phyloP scores from a whole-genome alignment of 495 filamentous ascomycete species.

The Aspergillus bertholletiae region DNA sequence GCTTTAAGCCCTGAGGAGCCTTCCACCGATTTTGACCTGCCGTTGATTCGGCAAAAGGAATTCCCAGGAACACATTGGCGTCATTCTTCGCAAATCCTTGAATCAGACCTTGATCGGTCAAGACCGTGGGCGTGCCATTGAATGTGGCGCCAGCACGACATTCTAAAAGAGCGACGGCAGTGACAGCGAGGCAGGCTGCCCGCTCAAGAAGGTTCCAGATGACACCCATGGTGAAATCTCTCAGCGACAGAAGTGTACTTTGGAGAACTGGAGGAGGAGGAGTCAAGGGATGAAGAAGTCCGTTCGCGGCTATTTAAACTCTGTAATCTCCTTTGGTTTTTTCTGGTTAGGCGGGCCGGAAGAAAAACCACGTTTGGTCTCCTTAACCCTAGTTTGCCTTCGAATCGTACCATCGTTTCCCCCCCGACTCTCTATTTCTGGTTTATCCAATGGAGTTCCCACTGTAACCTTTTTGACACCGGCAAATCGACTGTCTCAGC shows the following conservation, averaged over 20 bases:
- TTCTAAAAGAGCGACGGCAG: slow-evolving; percentile 7
- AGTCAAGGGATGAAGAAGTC: not conserved
- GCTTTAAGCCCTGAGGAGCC: slow-evolving; percentile 14
- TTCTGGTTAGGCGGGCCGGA: too few relatives aligned
- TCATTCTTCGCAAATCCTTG: slow-evolving; percentile 19
- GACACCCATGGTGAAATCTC: slow-evolving; percentile 14
- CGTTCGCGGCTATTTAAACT: not conserved
- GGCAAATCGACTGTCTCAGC: too few relatives aligned
- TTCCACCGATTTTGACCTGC: slow-evolving; percentile 27
- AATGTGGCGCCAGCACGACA: not conserved
- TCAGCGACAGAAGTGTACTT: not conserved
- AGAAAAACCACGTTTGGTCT: too few relatives aligned
- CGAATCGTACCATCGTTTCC: too few relatives aligned
- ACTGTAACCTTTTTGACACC: too few relatives aligned
- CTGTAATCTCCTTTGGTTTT: too few relatives aligned
- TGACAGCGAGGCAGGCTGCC: slow-evolving; percentile 6
- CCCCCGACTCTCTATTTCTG: too few relatives aligned
- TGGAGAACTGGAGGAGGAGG: not conserved
- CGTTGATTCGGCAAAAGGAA: slow-evolving; percentile 26
- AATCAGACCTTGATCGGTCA: slow-evolving; percentile 14
- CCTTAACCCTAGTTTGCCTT: too few relatives aligned
- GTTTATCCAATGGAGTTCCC: too few relatives aligned
- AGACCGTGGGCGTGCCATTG: slow-evolving; percentile 6
- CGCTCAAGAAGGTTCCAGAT: slow-evolving; percentile 6
- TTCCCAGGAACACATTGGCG: slow-evolving; percentile 24